Evolutionary conservation across 2,329 filamentous ascomycete species (phyloP).

Genomic region (Alternaria solani): DNA sequence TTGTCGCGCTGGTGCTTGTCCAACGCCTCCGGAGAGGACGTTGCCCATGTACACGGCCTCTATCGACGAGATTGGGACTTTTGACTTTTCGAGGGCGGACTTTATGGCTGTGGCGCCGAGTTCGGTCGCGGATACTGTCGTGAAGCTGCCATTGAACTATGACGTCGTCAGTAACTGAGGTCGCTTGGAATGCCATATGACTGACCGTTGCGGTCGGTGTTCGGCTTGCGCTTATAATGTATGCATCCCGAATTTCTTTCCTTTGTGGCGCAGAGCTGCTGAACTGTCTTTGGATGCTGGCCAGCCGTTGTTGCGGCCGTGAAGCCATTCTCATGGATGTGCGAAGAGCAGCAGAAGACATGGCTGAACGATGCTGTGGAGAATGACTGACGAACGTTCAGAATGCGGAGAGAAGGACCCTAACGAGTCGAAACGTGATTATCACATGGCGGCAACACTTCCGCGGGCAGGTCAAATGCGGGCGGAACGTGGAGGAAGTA

Average conservation of each 20-base stretch:
- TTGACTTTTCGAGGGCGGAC: slow-evolving; percentile 85
- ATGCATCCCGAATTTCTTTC: slow-evolving; percentile 85
- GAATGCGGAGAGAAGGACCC: slow-evolving; percentile 26
- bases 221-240: slow-evolving; percentile 88
- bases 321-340: slow-evolving; percentile 47
- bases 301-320: slow-evolving; percentile 47
- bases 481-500: slow-evolving; percentile 38
- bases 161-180: slow-evolving; percentile 8
- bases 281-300: slow-evolving; percentile 50
- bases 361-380: slow-evolving; percentile 18
- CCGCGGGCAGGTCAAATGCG: slow-evolving; percentile 25
- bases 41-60: slow-evolving; percentile 98
- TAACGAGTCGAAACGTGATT: slow-evolving; percentile 31
- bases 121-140: slow-evolving; percentile 81
- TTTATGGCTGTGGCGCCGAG: slow-evolving; percentile 93
- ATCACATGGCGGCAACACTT: slow-evolving; percentile 44
- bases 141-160: slow-evolving; percentile 93
- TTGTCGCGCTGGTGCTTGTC: slow-evolving; percentile 91
- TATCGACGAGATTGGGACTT: slow-evolving; percentile 80
- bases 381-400: background rate
- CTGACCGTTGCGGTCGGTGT: slow-evolving; percentile 88
- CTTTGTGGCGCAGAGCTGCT: slow-evolving; percentile 41
- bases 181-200: background rate
- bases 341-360: slow-evolving; percentile 45
- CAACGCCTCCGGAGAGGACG: slow-evolving; percentile 82